Conservation (phyloP, 2,329 filamentous ascomycete species). For the Colletotrichum sublineola region DNA sequence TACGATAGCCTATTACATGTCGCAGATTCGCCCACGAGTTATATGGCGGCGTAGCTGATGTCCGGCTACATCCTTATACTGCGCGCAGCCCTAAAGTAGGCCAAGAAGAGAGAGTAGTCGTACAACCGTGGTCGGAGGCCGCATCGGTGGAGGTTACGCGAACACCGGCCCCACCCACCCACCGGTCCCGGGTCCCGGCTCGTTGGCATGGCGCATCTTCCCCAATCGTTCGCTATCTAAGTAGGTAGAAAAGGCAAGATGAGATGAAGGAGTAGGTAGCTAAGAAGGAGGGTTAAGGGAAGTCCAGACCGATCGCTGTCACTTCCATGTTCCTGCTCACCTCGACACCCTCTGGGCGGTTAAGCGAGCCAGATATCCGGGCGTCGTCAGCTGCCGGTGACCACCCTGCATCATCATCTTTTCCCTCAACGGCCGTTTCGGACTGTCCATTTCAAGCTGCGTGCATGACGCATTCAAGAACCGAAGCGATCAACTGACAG, state of each 20-base stretch:
- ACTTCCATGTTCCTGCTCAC: constrained; percentile 17
- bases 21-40: not conserved
- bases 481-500: constrained; percentile 20
- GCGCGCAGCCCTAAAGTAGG: not conserved
- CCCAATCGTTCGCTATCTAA: not conserved
- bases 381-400: not conserved
- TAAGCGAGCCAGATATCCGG: constrained; percentile 8
- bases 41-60: constrained; percentile 15
- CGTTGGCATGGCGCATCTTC: constrained; percentile 12
- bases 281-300: not conserved
- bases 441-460: constrained; percentile 16
- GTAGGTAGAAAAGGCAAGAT: not conserved
- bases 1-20: not conserved
- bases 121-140: constrained; percentile 15
- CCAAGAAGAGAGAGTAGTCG: constrained; percentile 1
- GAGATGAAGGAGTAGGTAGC: not conserved
- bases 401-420: constrained; percentile 14
- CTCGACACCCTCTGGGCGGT: constrained; percentile 10
- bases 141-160: constrained; percentile 21
- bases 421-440: constrained; percentile 18
- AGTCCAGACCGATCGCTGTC: constrained; percentile 27
- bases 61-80: not conserved
- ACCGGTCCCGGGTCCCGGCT: constrained; percentile 35
- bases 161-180: constrained; percentile 29
- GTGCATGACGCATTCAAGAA: constrained; percentile 10